A percentile compares a stretch with the other conserved stretches of the same genome.
Conservation (phyloP, 164 flowering plant species). For the Vitis vinifera region DNA sequence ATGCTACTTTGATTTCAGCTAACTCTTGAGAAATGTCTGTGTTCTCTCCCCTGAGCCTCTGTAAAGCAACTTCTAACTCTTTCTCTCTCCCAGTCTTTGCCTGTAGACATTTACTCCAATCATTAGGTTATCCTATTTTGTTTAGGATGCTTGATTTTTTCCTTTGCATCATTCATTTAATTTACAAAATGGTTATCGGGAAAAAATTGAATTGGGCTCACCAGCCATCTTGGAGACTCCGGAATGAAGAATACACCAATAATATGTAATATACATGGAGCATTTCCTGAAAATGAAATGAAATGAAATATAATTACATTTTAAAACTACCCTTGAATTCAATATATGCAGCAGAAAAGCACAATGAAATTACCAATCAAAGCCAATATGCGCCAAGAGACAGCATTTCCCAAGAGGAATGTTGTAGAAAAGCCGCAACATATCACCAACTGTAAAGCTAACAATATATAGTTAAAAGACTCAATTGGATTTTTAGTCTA, state of each 20-base stretch:
- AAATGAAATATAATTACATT: background rate
- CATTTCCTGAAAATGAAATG: constrained; percentile 34
- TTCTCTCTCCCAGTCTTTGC: constrained; percentile 27
- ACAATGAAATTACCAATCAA: too few species aligned
- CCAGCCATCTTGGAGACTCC: constrained; percentile 69
- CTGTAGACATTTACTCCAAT: constrained; percentile 14
- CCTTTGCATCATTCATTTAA: too few species aligned
- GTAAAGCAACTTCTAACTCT: constrained; percentile 30
- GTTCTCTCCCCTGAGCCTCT: constrained; percentile 36
- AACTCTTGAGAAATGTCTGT: constrained; percentile 38
- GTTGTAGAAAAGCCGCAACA: background rate
- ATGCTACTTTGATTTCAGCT: constrained; percentile 32
- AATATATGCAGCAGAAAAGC: too few species aligned
- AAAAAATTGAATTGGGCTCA: constrained; percentile 11
- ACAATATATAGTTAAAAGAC: background rate
- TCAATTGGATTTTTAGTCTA: background rate
- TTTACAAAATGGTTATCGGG: too few species aligned
- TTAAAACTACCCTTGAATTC: background rate
- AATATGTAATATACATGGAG: constrained; percentile 51
- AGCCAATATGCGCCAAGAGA: too few species aligned
- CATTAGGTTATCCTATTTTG: too few species aligned
- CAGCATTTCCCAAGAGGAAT: too few species aligned
- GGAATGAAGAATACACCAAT: constrained; percentile 63
- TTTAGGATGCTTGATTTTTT: too few species aligned
- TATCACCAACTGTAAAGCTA: background rate